These are phyloP conservation scores for Sordariomycetes sp. DNA, from an alignment of 2,329 filamentous ascomycete genomes.

Conservation along the genomic window DNA sequence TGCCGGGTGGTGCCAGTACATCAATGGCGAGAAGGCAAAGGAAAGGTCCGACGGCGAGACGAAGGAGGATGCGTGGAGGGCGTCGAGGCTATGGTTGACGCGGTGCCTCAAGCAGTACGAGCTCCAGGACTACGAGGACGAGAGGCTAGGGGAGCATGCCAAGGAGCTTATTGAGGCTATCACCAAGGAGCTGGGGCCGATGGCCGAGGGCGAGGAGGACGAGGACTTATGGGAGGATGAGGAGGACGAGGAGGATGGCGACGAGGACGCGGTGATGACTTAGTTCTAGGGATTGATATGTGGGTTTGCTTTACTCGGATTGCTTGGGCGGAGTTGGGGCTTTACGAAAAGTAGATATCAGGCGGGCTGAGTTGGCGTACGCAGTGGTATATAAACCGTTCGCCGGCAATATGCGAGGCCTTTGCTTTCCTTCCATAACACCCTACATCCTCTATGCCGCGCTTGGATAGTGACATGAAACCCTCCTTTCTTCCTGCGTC, in stretches of 20 bases:
- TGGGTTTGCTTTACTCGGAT: background rate
- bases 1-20: conserved; percentile 82
- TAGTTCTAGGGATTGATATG: background rate
- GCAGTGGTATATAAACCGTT: background rate
- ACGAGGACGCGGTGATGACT: conserved; percentile 46
- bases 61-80: conserved; percentile 50
- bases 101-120: conserved; percentile 71
- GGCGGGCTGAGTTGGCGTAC: background rate
- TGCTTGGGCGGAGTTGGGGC: background rate
- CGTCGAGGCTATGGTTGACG: conserved; percentile 71
- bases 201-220: conserved; percentile 38
- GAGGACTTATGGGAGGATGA: conserved; percentile 38
- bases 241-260: conserved; percentile 33
- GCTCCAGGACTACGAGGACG: conserved; percentile 73
- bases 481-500: background rate
- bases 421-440: background rate
- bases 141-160: conserved; percentile 62
- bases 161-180: conserved; percentile 54
- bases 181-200: conserved; percentile 49
- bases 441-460: background rate
- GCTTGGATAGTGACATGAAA: background rate
- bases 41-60: conserved; percentile 24
- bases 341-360: background rate
- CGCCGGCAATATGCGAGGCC: background rate
- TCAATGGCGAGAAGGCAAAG: conserved; percentile 53